Evolutionary conservation across 2,329 filamentous ascomycete genomes (phyloP).

Genomic region (Colletotrichum theobromicola): DNA sequence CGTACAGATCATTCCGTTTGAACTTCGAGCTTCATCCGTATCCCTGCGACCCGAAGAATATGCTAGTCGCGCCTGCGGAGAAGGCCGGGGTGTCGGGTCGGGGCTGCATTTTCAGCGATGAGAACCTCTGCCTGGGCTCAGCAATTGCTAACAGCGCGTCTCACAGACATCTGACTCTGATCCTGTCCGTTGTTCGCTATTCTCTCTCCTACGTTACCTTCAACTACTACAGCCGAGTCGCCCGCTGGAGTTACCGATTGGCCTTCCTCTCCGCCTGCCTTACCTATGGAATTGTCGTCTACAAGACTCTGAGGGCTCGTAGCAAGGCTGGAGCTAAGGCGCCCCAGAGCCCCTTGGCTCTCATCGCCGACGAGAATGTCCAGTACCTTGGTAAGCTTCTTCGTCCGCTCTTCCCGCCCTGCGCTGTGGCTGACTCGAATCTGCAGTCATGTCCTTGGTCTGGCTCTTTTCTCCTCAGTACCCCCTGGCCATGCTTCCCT

Average conservation of each 20-base stretch:
- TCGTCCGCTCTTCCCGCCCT: not conserved
- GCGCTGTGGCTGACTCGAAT: not conserved
- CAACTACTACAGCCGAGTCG: constrained; percentile 81
- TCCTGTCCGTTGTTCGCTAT: constrained; percentile 85
- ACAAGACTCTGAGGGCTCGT: constrained; percentile 92
- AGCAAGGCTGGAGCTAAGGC: constrained; percentile 73
- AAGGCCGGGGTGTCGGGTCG: not conserved
- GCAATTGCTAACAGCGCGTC: not conserved
- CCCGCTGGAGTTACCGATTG: constrained; percentile 84
- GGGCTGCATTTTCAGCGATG: not conserved
- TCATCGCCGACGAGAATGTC: constrained; percentile 91
- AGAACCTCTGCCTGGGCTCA: not conserved
- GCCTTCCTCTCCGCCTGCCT: constrained; percentile 88
- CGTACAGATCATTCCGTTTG: constrained; percentile 40
- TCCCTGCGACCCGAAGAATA: constrained; percentile 11
- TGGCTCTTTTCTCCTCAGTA: constrained; percentile 95
- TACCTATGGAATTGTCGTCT: constrained; percentile 98
- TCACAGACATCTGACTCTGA: constrained; percentile 80
- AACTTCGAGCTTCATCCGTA: constrained; percentile 11
- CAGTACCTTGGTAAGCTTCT: constrained; percentile 87
- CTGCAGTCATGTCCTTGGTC: constrained; percentile 84
- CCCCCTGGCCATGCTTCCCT: constrained; percentile 88
- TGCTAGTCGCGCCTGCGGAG: not conserved
- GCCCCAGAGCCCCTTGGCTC: constrained; percentile 63
- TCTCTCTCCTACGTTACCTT: constrained; percentile 84